These are phyloP conservation scores for Yamadazyma sp. DNA, from an alignment of 1,139 yeast species.

Conservation along the genomic window DNA sequence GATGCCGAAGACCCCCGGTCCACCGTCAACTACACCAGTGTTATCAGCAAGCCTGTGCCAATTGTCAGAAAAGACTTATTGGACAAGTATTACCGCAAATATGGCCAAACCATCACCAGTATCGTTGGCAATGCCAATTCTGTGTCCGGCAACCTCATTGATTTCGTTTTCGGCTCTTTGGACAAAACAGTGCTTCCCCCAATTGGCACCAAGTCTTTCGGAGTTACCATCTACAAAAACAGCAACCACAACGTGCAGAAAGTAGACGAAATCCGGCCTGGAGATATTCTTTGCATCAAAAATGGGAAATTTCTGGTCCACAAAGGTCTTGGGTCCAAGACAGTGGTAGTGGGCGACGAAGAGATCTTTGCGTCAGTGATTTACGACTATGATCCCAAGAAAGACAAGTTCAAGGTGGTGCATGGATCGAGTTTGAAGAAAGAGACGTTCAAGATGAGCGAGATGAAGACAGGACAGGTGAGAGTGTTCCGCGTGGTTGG, in stretches of 20 bases:
- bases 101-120: slow-evolving; percentile 33
- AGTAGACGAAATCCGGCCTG: slow-evolving; percentile 69
- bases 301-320: slow-evolving; percentile 74
- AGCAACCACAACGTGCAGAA: slow-evolving; percentile 53
- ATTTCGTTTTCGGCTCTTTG: slow-evolving; percentile 16
- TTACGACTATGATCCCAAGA: slow-evolving; percentile 70
- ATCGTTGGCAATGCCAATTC: slow-evolving; percentile 1
- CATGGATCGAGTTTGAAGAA: slow-evolving; percentile 58
- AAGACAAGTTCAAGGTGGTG: slow-evolving; percentile 73
- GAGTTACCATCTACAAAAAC: slow-evolving; percentile 63
- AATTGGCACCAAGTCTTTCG: slow-evolving; percentile 68
- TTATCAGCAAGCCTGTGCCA: slow-evolving; percentile 47
- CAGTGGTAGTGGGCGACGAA: slow-evolving; percentile 41
- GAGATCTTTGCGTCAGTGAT: slow-evolving; percentile 43
- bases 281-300: slow-evolving; percentile 78
- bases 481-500: slow-evolving; percentile 61
- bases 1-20: slow-evolving; percentile 56
- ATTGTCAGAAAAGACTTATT: slow-evolving; percentile 47
- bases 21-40: slow-evolving; percentile 48
- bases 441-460: slow-evolving; percentile 65
- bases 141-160: slow-evolving; percentile 20
- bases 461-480: slow-evolving; percentile 76
- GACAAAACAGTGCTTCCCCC: slow-evolving; percentile 44
- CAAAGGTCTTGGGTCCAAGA: slow-evolving; percentile 56
- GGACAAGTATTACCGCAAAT: slow-evolving; percentile 48